These are phyloP conservation scores for Arthrocladium fulminans DNA, from an alignment of 2,329 filamentous ascomycete species.

Conservation along the genomic window DNA sequence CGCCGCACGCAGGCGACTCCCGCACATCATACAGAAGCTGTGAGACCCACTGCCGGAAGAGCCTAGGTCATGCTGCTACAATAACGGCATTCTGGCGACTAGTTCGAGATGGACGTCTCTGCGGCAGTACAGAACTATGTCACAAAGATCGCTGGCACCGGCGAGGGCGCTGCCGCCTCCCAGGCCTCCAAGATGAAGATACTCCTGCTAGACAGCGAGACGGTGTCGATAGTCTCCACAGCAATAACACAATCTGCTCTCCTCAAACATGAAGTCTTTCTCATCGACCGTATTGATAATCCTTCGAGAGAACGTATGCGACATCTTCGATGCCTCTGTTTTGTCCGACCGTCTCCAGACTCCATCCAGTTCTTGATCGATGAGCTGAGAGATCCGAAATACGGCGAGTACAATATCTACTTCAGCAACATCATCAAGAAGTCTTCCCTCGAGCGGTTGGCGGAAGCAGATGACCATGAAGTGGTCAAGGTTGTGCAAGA, in stretches of 20 bases:
- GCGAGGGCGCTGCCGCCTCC: slow-evolving; percentile 55
- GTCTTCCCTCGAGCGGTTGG: slow-evolving; percentile 83
- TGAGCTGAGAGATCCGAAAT: slow-evolving; percentile 89
- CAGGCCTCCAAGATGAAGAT: slow-evolving; percentile 96
- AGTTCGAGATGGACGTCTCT: slow-evolving; percentile 73
- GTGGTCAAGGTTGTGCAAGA: slow-evolving; percentile 91
- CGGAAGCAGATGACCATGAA: slow-evolving; percentile 95
- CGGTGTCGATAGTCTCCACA: slow-evolving; percentile 84
- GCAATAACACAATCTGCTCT: slow-evolving; percentile 92
- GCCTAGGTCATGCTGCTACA: neutral
- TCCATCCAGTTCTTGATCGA: slow-evolving; percentile 92
- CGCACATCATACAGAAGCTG: neutral
- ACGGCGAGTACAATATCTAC: slow-evolving; percentile 93
- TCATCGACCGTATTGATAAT: slow-evolving; percentile 93
- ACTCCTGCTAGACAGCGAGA: slow-evolving; percentile 84
- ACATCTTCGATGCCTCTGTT: slow-evolving; percentile 85
- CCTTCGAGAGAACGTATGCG: slow-evolving; percentile 90
- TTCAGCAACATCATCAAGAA: slow-evolving; percentile 98
- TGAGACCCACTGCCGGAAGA: no score
- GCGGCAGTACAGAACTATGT: slow-evolving; percentile 91
- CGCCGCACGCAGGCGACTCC: neutral
- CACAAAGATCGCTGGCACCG: slow-evolving; percentile 84
- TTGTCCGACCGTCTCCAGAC: slow-evolving; percentile 82
- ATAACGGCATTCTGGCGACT: neutral
- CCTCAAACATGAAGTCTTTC: slow-evolving; percentile 92